Base-by-base conservation (phyloP, 257 asterid genomes). In the Salvia hispanica region DNA sequence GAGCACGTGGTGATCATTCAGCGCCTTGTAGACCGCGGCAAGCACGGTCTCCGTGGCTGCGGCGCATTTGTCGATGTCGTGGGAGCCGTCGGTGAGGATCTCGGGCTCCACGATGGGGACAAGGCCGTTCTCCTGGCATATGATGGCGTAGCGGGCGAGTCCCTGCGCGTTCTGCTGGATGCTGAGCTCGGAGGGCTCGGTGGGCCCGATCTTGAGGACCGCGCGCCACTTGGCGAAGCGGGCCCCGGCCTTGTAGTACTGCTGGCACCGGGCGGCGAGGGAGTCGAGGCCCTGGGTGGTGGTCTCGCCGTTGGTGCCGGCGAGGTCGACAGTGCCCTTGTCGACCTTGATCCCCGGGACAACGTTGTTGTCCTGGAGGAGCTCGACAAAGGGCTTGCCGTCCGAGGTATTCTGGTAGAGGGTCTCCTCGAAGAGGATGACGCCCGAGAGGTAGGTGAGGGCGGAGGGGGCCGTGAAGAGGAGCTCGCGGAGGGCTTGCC, bases 41-140 rank as follows among this genome's bases (percentile, higher is more conserved):
- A 90, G 84, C 69, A 88, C 95, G 4, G 72, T 42, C 70, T 90
- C 97, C 4, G 97, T 88, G 5, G 25, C 89, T 11, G 92, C 95
- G 12, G 97, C 97, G 65, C 97, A 90, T 69, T 73, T 83, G 74
- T 76, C 9, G 45, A 86, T 79, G 64, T 84, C 89, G 59, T 90
- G 97, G 67, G 42, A 53, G 1, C 97, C 97, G 66, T 90, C 96
- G 1, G 95, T 86, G 7, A 90, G 76, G 14, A 90, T 68, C 84
- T 91, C 95, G 3, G 96, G 97, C 79, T 91, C 97, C 13, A 91
- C 97, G 45, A 91, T 88, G 4, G 97, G 97, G 6, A 91, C 96
- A 7, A 91, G 90, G 65, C 97, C 97, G 9, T 84, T 91, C 73
- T 91, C 97, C 71, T 91, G 97, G 15, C 97, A 90, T 16, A 88